Evolutionary conservation across 352 stramenopile species (phyloP), one percentile per base, ranked within the genome.

Genomic region (Globisporangium abappressorium): DNA sequence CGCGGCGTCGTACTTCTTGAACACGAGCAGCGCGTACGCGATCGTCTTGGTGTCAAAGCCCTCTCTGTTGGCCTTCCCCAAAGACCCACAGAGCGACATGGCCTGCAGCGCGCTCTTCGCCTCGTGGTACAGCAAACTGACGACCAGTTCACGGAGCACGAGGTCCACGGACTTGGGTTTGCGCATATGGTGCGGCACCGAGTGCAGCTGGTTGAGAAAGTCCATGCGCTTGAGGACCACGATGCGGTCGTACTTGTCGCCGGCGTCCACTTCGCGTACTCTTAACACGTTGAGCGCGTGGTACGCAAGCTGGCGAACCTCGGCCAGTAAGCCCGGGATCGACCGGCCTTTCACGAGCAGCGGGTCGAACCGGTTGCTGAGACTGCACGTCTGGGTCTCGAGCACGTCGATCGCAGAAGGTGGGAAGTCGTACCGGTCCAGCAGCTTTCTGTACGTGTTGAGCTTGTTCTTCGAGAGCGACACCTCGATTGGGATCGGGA

Each of bases 351-450:
- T 62, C 3, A 79, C 62, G 1, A 70, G 41, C 38, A 94, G 63
- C 0, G 79, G 70, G 47, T 91, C 85, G 49, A 92, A 92, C 41
- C 77, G 76, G 36, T 84, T 77, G 68, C 71, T 87, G 18, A 95
- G 62, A 4, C 73, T 69, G n/a, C 73, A 67, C 2, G 66, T 55
- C 41, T 82, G 71, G 3, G 73, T 78, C 60, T 88, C 76, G 41
- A 95, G 41, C 34, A 94, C 77, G 38, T 95, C 86, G 33, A 95
- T 82, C 5, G 87, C 61, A 28, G 84, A 85, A 0, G 43, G 66
- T 7, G 86, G 84, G 33, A 81, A 91, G 22, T 86, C 74, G 28
- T 78, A 77, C 18, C 74, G 63, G 58, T 94, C 86, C 2, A 95
- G 68, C 59, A 94, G 43, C 56, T 67, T 80, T 65, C 76, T 81